These are phyloP conservation scores for Spergularia marina DNA, from an alignment of 148 eudicot species.

Conservation along the genomic window DNA sequence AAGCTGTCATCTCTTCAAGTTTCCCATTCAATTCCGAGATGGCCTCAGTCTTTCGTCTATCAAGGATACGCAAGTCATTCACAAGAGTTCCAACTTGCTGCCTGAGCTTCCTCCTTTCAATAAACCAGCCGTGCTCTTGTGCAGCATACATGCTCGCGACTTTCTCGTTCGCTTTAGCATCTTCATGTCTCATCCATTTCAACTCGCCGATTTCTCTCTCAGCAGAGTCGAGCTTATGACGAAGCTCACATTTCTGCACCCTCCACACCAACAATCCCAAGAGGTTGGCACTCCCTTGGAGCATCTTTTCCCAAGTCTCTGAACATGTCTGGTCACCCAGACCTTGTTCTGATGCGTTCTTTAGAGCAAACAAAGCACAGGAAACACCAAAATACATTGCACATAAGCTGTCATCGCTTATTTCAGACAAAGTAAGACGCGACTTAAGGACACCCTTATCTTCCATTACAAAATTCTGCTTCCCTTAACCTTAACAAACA, in stretches of 20 bases:
- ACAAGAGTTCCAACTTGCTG: slow-evolving; percentile 58
- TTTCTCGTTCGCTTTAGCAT: slow-evolving; percentile 85
- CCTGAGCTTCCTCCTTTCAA: slow-evolving; percentile 61
- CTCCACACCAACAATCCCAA: slow-evolving; percentile 72
- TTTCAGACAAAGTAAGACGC: slow-evolving; percentile 32
- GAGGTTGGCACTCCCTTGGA: slow-evolving; percentile 60
- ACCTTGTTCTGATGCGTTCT: slow-evolving; percentile 36
- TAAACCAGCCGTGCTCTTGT: slow-evolving; percentile 78
- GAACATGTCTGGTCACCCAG: slow-evolving; percentile 38
- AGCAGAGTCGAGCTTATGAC: slow-evolving; percentile 46
- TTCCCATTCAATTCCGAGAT: slow-evolving; percentile 51
- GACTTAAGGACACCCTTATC: slow-evolving; percentile 38
- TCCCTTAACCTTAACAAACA: slow-evolving; percentile 7
- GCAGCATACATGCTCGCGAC: slow-evolving; percentile 81
- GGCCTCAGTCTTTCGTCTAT: slow-evolving; percentile 40
- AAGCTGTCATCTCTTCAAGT: slow-evolving; percentile 44
- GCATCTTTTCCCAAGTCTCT: slow-evolving; percentile 52
- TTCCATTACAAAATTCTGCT: slow-evolving; percentile 47
- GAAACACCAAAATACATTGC: slow-evolving; percentile 75
- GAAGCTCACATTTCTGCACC: slow-evolving; percentile 43
- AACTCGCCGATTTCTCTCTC: slow-evolving; percentile 52
- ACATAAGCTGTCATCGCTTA: slow-evolving; percentile 48
- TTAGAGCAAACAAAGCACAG: slow-evolving; percentile 64
- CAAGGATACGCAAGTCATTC: slow-evolving; percentile 52
- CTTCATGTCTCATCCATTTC: slow-evolving; percentile 65